Conservation (phyloP, 177 flowering plant species). For the Telopea speciosissima region DNA sequence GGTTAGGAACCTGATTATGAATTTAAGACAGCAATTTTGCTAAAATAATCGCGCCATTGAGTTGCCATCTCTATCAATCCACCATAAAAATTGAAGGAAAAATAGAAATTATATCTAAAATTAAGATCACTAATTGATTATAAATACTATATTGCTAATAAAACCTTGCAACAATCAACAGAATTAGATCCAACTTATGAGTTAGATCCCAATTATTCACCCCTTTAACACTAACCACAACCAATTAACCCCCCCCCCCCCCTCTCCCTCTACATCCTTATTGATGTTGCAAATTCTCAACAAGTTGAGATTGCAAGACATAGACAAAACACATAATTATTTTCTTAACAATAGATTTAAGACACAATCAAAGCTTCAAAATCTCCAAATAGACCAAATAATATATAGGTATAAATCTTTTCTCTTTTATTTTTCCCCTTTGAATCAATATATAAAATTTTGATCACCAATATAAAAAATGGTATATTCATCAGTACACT, state of each 20-base stretch:
- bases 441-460: not conserved
- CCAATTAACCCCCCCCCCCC: not conserved
- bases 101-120: no score
- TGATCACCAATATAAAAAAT: not conserved
- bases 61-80: no score
- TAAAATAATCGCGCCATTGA: no score
- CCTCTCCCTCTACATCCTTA: no score
- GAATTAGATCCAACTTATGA: not conserved
- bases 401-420: not conserved
- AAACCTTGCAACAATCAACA: not conserved
- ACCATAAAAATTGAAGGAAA: no score
- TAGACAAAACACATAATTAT: not conserved
- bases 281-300: not conserved
- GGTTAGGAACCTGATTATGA: no score
- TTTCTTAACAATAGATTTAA: not conserved
- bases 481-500: not conserved
- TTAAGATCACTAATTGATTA: no score
- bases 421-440: not conserved
- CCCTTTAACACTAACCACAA: no score
- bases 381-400: not conserved
- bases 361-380: not conserved
- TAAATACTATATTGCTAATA: no score
- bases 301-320: not conserved
- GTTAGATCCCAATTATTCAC: not conserved
- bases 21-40: no score